Conservation (phyloP, 164 flowering plant species). For the Protea cynaroides region DNA sequence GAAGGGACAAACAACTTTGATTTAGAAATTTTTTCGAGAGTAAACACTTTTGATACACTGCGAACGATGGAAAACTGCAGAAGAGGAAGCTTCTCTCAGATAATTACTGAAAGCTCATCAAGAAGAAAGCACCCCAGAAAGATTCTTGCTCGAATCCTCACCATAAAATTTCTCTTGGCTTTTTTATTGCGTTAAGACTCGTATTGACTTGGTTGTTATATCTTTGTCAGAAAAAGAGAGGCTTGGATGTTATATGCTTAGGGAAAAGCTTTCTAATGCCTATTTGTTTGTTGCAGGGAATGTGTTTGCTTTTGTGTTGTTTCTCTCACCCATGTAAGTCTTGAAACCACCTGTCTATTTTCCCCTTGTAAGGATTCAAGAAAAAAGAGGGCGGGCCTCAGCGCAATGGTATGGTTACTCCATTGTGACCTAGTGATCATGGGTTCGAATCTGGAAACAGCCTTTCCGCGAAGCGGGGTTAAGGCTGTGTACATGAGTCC, state of each 20-base stretch:
- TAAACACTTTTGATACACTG: background rate
- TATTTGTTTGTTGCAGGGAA: conserved; percentile 53
- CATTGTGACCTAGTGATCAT: too few species aligned
- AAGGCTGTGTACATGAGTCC: too few species aligned
- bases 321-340: conserved; percentile 85
- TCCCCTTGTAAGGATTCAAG: background rate
- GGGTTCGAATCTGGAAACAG: too few species aligned
- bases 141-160: background rate
- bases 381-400: too few species aligned
- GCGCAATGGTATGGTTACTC: too few species aligned
- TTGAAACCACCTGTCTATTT: conserved; percentile 3
- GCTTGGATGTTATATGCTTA: background rate
- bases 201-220: background rate
- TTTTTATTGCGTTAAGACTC: too few species aligned
- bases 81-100: background rate
- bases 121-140: background rate
- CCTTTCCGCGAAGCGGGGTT: too few species aligned
- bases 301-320: conserved; percentile 78
- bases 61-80: background rate
- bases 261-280: conserved; percentile 1
- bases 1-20: too few species aligned
- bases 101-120: background rate
- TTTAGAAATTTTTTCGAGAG: too few species aligned
- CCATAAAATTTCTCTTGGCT: background rate
- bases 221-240: too few species aligned